These are phyloP conservation scores for Exserohilum rostratum DNA, from an alignment of 2,329 filamentous ascomycete species.

Conservation along the genomic window DNA sequence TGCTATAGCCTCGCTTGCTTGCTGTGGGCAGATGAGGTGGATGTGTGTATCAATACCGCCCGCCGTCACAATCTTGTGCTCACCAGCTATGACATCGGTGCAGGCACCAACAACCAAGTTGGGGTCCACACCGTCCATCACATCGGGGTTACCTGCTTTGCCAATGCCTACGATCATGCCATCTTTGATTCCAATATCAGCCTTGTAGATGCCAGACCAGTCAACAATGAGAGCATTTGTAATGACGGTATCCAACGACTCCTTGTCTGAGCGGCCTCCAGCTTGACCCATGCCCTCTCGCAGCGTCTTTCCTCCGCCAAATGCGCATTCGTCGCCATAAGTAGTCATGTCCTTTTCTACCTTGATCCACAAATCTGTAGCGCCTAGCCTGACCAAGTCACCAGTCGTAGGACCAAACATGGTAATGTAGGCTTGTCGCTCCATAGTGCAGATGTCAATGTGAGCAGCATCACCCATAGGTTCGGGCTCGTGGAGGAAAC, in stretches of 20 bases:
- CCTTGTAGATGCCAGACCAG: conserved; percentile 93
- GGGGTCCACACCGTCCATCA: conserved; percentile 85
- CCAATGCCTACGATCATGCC: conserved; percentile 87
- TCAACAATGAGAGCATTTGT: conserved; percentile 91
- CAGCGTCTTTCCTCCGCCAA: conserved; percentile 92
- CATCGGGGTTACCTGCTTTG: conserved; percentile 95
- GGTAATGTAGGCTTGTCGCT: conserved; percentile 75
- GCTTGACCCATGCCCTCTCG: conserved; percentile 96
- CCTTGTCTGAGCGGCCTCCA: conserved; percentile 72
- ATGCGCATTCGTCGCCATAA: conserved; percentile 94
- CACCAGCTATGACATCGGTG: conserved; percentile 90
- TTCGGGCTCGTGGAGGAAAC: conserved; percentile 78
- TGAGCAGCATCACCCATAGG: conserved; percentile 62
- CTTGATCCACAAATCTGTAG: conserved; percentile 87
- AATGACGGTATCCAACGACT: conserved; percentile 82
- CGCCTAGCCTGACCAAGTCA: conserved; percentile 79
- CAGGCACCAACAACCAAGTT: conserved; percentile 83
- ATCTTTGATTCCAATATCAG: conserved; percentile 91
- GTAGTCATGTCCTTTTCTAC: conserved; percentile 84
- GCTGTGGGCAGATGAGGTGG: conserved; percentile 94
- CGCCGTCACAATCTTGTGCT: conserved; percentile 88
- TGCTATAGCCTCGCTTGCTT: conserved; percentile 80
- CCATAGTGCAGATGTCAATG: conserved; percentile 72
- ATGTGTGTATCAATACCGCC: conserved; percentile 91
- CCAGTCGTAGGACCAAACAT: conserved; percentile 96